Evolutionary conservation across 441 rosid genomes (phyloP), one percentile per base, ranked within the genome.

Genomic region (Monsonia emarginata): DNA sequence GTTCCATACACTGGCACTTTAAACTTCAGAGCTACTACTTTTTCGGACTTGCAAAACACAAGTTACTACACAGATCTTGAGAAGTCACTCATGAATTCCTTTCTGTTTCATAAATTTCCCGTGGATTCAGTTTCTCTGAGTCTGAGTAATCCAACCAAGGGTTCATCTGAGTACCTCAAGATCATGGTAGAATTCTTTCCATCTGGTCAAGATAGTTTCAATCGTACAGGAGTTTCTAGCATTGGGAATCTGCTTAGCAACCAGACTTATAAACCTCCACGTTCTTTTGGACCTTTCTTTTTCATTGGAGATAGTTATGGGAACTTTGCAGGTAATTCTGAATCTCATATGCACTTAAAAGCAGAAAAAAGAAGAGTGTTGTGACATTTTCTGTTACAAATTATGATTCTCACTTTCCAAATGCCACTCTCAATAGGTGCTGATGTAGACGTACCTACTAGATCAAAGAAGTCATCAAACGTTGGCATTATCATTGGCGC

Each of bases 1-100:
- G 58, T 76, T 77, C 89, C 98, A 32, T 74, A 79, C 69, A 79
- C 59, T 13, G 98, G 98, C 69, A 57, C 18, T 26, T 44, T 93
- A 64, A 3, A 2, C 18, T 86, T 93, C 74, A 79, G 86, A 65
- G 83, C 88, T 68, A 75, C 91, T 78, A 70, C 81, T 19, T 90
- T 90, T 79, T 85, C 95, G 27, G 72, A 72, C 78, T 74, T 78
- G 31, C 64, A 8, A 69, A 81, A 81, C 67, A 0, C 5, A 4
- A 71, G 78, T 5, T n/a, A 64, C 69, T 90, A 73, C 5, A 2
- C 0, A 9, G 2, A 0, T 5, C 88, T 93, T 0, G 63, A 74
- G 71, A 2, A 28, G 7, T 21, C 70, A 34, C 31, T 78, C 69
- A 76, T 25, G 58, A 0, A 1, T 5, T 26, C 25, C 32, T 74